These are phyloP conservation scores for Bathelium albidoporum DNA, from an alignment of 495 filamentous ascomycete species.

Conservation along the genomic window DNA sequence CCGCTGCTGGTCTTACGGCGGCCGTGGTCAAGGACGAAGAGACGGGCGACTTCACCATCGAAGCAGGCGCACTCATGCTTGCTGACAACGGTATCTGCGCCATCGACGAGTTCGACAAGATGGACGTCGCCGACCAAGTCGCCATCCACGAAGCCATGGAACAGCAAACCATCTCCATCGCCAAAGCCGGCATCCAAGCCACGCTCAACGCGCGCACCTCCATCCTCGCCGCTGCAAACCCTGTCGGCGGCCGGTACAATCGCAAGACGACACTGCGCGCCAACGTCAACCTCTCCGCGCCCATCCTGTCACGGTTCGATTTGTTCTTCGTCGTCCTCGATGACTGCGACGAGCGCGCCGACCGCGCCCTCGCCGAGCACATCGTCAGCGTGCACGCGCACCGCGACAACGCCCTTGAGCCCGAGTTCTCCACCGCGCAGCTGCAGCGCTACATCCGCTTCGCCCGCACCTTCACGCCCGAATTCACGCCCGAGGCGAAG, in stretches of 20 bases:
- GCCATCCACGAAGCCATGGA: conserved; percentile 99
- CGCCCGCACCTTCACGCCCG: conserved; percentile 85
- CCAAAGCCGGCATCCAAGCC: conserved; percentile 96
- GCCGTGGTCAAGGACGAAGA: conserved; percentile 97
- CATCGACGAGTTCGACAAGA: conserved; percentile 99
- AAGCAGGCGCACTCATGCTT: conserved; percentile 96
- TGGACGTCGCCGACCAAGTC: conserved; percentile 96
- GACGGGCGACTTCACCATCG: conserved; percentile 97
- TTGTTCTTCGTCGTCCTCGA: conserved; percentile 98
- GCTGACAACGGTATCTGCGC: conserved; percentile 95
- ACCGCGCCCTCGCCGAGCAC: conserved; percentile 83
- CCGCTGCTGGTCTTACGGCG: conserved; percentile 92
- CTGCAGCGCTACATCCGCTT: conserved; percentile 96
- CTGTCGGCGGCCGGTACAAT: conserved; percentile 92
- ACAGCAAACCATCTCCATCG: conserved; percentile 99
- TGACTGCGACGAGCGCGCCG: conserved; percentile 85
- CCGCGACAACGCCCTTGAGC: conserved; percentile 78
- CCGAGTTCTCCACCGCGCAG: conserved; percentile 93
- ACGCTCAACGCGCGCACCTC: conserved; percentile 91
- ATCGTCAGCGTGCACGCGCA: conserved; percentile 92
- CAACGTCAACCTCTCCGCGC: conserved; percentile 96
- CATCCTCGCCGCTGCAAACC: conserved; percentile 94
- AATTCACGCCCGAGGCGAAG: conserved; percentile 84
- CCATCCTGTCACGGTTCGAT: conserved; percentile 98
- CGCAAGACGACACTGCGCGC: conserved; percentile 84